Base-by-base conservation (phyloP, 129 eudicot species). In the Calendula officinalis region DNA sequence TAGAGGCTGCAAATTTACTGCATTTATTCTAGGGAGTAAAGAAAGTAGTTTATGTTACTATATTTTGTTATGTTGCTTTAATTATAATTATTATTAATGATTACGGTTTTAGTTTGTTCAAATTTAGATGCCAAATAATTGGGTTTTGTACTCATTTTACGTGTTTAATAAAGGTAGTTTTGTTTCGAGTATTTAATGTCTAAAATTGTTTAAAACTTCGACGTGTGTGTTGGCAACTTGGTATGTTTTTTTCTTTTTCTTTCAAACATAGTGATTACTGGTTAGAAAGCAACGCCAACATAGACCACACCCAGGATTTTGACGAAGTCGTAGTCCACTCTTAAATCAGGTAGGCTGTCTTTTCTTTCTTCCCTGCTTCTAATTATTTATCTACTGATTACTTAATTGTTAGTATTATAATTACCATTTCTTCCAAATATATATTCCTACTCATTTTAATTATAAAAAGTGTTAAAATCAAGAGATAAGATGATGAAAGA, bases 251-350 rank as follows among this genome's bases (percentile, higher is more conserved):
- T 16, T 2, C 15, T 4, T 22, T 64, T 16, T 2, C 15, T 4
- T 22, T 22, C 30, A 22, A 22, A 22, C 30, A 22, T 22, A 22
- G 30, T 3, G 27, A 54, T 22, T 11, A 63, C 32, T 32, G 58
- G 53, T 33, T n/a, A 43, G 34, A 43, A 44, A 56, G 43, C 47
- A 35, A 56, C 65, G 38, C 48, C 65, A 68, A 56, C 27, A 17
- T 56, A 44, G 66, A 44, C 56, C 73, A 56, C 5, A 56, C 17
- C 4, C 37, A 33, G 3, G 41, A 5, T 38, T 48, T 56, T 56
- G 73, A 68, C 22, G 15, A 68, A 43, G 56, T 15, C 55, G 13
- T 56, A 33, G 66, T 5, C 27, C 60, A 53, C 30, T 15, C 50
- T 41, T 49, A 40, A 38, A 39, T 43, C 30, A 39, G 42, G 72